phyloP scores from a whole-genome alignment of 768 basidiomycete species.

The Trametes cingulata region DNA sequence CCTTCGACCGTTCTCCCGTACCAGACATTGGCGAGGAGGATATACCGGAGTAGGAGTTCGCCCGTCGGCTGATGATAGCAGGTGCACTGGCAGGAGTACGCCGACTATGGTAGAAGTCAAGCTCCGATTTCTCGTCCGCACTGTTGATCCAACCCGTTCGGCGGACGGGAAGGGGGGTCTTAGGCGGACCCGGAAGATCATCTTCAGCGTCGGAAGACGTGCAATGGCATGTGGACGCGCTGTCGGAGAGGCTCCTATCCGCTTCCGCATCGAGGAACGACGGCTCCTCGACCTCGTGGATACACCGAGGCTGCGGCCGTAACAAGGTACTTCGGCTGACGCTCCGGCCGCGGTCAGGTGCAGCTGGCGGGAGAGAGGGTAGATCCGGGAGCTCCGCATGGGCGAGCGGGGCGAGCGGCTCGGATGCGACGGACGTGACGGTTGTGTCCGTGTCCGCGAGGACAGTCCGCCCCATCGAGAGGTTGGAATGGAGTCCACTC shows the following conservation, averaged over 20 bases:
- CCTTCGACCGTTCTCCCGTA: neutral
- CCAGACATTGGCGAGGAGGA: neutral
- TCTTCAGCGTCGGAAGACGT: slow-evolving; percentile 1
- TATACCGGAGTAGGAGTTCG: slow-evolving; percentile 4
- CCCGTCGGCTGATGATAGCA: slow-evolving; percentile 2
- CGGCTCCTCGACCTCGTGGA: slow-evolving; percentile 53
- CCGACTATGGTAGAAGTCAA: slow-evolving; percentile 43
- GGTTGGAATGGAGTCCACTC: slow-evolving; percentile 33
- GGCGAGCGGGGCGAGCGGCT: slow-evolving; percentile 20
- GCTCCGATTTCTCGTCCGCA: slow-evolving; percentile 53
- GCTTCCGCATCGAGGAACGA: slow-evolving; percentile 25
- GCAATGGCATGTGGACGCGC: slow-evolving; percentile 27
- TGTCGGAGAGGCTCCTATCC: slow-evolving; percentile 9
- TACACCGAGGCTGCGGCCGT: slow-evolving; percentile 42
- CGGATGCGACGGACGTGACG: slow-evolving; percentile 28
- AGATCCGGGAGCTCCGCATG: slow-evolving; percentile 10
- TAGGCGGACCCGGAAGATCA: slow-evolving; percentile 6
- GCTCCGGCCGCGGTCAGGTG: slow-evolving; percentile 13
- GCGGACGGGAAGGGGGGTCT: slow-evolving; percentile 39
- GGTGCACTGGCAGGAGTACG: neutral
- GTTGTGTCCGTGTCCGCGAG: slow-evolving; percentile 38
- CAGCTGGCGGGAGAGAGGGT: slow-evolving; percentile 6
- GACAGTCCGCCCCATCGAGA: slow-evolving; percentile 31
- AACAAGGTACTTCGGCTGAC: slow-evolving; percentile 11
- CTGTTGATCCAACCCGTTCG: slow-evolving; percentile 54